Base-by-base conservation (phyloP, 2,329 filamentous ascomycete species). In the Stagonosporopsis tanaceti region DNA sequence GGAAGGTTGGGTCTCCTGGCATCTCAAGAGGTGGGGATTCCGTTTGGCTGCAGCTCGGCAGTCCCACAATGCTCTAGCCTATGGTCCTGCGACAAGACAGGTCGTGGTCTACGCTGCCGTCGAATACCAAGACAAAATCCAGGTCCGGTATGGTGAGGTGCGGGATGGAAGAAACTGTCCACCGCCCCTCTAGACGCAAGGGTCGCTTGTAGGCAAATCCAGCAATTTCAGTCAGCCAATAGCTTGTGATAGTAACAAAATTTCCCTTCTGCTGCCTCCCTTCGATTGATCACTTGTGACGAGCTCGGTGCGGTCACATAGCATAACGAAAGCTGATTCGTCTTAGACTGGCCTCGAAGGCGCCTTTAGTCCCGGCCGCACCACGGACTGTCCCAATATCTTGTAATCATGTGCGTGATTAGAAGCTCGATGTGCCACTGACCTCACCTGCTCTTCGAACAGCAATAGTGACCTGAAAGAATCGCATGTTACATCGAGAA, bases 241-340 rank as follows among this genome's bases (percentile, higher is more conserved):
- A 30, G 53, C 14, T 38, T 35, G 7, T 35, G 44, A 7, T 42
- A 41, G 32, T 20, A 2, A 9, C 14, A 27, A 11, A 17, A 20
- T n/a, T 11, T 17, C 7, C 41, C 15, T 30, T 14, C 53, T 63
- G 70, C 67, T 76, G 73, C 70, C 73, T 76, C 61, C 57, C 60
- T 51, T 56, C 41, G 47, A 67, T 61, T 66, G 63, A 62, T 72
- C 54, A 62, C 64, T 62, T 57, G 53, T 50, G 56, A 57, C 46
- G 50, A 50, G 25, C 50, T 45, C 48, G 39, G 58, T 59, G 46
- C 20, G 20, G 20, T 28, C 15, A 24, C 45, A 20, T 15, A 40
- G 28, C 24, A 44, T 15, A 17, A 37, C n/a, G 7, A 42, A 28
- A 30, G 30, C 42, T 48, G 32, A 48, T 57, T 44, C 25, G 48